Evolutionary conservation across 1,284 basidiomycete genomes (phyloP), one percentile per base, ranked within the genome.

Genomic region (Malassezia vespertilionis): DNA sequence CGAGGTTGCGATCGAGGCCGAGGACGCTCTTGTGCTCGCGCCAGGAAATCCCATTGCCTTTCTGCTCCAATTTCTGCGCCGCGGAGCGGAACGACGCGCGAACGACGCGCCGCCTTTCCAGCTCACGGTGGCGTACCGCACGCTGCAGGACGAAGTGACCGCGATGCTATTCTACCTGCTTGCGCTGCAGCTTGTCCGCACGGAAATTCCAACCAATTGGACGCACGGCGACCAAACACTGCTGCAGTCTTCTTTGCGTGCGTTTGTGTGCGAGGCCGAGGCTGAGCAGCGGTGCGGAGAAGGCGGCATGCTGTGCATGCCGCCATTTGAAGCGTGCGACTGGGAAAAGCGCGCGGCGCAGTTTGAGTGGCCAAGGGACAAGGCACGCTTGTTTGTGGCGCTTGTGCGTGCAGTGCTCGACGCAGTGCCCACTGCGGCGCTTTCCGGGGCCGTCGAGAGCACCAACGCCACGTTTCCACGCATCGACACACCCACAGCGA

Each of bases 21-120:
- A 14, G 6, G 26, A 10, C 18, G 11, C 26, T 5, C 14, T 40
- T 3, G 43, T 58, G 6, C 54, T 68, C 11, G 58, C 60, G 7
- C 57, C 63, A 14, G 20, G 53, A 1, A 53, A 70, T 32, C 60
- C 62, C 8, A 59, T 58, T 8, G 55, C 57, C 12, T 64, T 54
- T 37, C 38, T 69, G 9, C 60, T 69, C 41, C 43, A 48, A 7
- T 54, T 69, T 41, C 43, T 32, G 14, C 26, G 2, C 8, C 7
- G 21, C 3, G 27, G 15, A 21, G 28, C 15, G 9, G 8, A 12
- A 2, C 36, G 41, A 31, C n/a, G n/a, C 2, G 30, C 33, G 15
- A 21, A 38, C n/a, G n/a, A n/a, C n/a, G 21, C 24, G 10, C 17
- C 34, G 22, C 33, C 47, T 3, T 36, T 67, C 35, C 44, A 60